phyloP scores from a whole-genome alignment of 169 alveolate species.

The Theileria sp. region DNA sequence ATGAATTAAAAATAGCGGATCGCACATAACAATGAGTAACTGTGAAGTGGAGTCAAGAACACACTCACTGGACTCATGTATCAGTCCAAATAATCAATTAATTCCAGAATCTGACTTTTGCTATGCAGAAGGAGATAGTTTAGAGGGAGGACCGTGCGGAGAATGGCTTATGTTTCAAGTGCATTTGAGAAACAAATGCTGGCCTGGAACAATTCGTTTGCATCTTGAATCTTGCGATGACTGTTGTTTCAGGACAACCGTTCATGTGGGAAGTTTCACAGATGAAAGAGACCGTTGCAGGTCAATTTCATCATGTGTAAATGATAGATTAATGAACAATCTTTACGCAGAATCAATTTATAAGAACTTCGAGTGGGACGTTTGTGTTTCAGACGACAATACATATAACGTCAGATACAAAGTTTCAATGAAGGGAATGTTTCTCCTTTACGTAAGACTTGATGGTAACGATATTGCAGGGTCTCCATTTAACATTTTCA shows the following conservation, averaged over 20 bases:
- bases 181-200: slow-evolving; percentile 16
- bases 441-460: slow-evolving; percentile 44
- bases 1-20: background rate
- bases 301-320: slow-evolving; percentile 41
- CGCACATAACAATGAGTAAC: background rate
- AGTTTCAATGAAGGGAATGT: slow-evolving; percentile 40
- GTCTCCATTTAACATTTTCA: slow-evolving; percentile 57
- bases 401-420: slow-evolving; percentile 51
- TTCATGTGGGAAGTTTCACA: slow-evolving; percentile 18
- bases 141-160: slow-evolving; percentile 72
- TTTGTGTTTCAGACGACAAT: slow-evolving; percentile 32
- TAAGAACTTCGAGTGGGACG: slow-evolving; percentile 58
- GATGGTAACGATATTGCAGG: slow-evolving; percentile 63
- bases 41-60: background rate
- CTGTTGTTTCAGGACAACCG: slow-evolving; percentile 30
- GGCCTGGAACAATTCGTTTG: slow-evolving; percentile 37
- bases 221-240: slow-evolving; percentile 51
- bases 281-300: slow-evolving; percentile 59
- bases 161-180: slow-evolving; percentile 72
- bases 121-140: slow-evolving; percentile 72
- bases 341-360: slow-evolving; percentile 34
- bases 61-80: background rate
- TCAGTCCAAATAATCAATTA: background rate
- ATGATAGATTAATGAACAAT: slow-evolving; percentile 33
- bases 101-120: slow-evolving; percentile 34